Base-by-base conservation (phyloP, 371 early-diverging fungal genomes). In the Syncephalastrum contaminatum region DNA sequence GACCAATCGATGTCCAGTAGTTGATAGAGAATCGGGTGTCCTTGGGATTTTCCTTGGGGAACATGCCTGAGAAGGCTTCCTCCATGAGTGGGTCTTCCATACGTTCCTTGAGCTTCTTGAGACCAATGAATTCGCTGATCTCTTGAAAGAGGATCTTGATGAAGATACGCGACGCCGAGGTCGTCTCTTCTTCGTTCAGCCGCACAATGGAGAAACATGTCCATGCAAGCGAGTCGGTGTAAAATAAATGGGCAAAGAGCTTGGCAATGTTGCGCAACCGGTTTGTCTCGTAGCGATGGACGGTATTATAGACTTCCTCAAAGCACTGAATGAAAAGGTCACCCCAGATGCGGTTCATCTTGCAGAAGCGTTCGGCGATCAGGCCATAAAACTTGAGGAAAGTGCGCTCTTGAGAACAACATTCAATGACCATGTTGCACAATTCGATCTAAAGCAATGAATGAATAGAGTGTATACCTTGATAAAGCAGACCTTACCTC, bases 11-110 rank as follows among this genome's bases (percentile, higher is more conserved):
- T 1, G 97, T 97, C 72, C 92, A 98, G 67, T 93, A 98, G 63
- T 98, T 98, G 85, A 98, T 96, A 36, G 97, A 95, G 67, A 97
- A 98, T 22, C 97, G 90, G 2, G 91, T 92, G 60, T 93, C 82
- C 57, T 88, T 83, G 40, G 95, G 91, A 58, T 88, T 88, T 59
- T 93, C 92, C 51, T 81, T 90, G 30, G 97, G 98, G 67, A 98
- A 98, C 72, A 98, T 71, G 24, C 95, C 96, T 8, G 78, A 75
- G 58, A 89, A 85, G 16, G 82, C 88, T 40, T 84, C 82, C 1
- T 71, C 59, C 58, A 84, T 66, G n/a, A 58, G 66, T 5, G 88
- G 84, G 54, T 87, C 88, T 46, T 83, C 73, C 18, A 98, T 78
- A 4, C 89, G 82, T 41, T 88, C 87, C 48, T 90, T 88, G 25